Base-by-base conservation (phyloP, 1,284 basidiomycete species). In the Vanrija sp. region DNA sequence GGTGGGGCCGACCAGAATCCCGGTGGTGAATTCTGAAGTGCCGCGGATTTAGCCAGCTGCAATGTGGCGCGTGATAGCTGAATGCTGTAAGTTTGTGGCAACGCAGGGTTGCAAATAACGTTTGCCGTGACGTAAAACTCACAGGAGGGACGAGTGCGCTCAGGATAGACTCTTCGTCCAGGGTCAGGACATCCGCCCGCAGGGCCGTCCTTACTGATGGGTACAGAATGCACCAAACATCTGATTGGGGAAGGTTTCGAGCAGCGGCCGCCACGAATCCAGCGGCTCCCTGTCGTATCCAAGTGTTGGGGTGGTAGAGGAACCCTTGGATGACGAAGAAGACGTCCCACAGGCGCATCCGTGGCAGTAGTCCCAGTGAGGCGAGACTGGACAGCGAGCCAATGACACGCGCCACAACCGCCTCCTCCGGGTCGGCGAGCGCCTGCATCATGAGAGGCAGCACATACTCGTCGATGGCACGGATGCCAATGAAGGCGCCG, bases 181-280 rank as follows among this genome's bases (percentile, higher is more conserved):
- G 82, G 1, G 82, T 79, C 7, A 80, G 81, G n/a, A 98, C 79
- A 64, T 98, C 96, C 1, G 86, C 88, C 43, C 86, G 86, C 41
- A 98, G 78, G 52, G 94, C 84, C 56, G 91, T 86, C 37, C 90
- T 83, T 37, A 98, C 74, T 0, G 87, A 88, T 0, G 95, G 94
- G 66, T 98, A 98, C 3, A 98, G 74, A 41, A 97, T 90, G 65
- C 93, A 95, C 96, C 96, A 98, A 10, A 90, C 85, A 67, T 98
- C 96, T 41, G 89, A 89, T 2, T 80, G 73, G 0, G 88, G 86
- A 8, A 95, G 80, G 56, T 86, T 84, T 44, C 85, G 84, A 2
- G 88, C 86, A 7, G 89, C 85, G 1, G 89, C 85, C 0, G 90
- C 85, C 44, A 98, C 86, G 68, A 97, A 89, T 0, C 88, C 86